Evolutionary conservation across 352 stramenopile species (phyloP).

Genomic region (Pythium insidiosum): DNA sequence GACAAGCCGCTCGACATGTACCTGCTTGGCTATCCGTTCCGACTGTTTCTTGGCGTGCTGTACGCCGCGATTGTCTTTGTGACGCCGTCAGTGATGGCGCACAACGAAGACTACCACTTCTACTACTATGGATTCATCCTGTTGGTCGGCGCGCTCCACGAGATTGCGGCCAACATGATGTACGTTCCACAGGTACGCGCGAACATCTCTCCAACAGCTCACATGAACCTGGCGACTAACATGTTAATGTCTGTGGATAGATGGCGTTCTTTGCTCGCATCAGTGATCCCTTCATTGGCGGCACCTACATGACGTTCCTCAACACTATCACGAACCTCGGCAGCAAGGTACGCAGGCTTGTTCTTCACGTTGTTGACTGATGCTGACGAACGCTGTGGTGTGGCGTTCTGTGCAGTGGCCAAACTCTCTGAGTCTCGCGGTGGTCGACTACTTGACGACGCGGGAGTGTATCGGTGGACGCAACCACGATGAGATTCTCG

Average conservation of each 20-base stretch:
- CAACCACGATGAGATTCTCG: constrained; percentile 64
- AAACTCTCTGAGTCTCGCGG: constrained; percentile 75
- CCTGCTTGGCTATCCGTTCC: constrained; percentile 77
- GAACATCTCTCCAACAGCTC: background rate
- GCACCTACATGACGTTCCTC: constrained; percentile 99
- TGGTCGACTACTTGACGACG: constrained; percentile 79
- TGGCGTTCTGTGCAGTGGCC: too few species aligned
- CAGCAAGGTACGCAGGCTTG: constrained; percentile 86
- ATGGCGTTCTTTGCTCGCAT: constrained; percentile 99
- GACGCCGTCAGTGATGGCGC: constrained; percentile 72
- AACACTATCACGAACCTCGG: constrained; percentile 99
- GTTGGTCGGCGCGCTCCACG: constrained; percentile 57
- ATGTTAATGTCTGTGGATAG: too few species aligned
- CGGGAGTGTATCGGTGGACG: constrained; percentile 65
- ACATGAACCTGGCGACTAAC: too few species aligned
- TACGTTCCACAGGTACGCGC: constrained; percentile 70
- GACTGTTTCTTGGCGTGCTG: constrained; percentile 73
- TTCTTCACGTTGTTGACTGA: too few species aligned
- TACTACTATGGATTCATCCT: constrained; percentile 80
- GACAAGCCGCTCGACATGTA: constrained; percentile 70
- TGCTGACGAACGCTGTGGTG: too few species aligned
- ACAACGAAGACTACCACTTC: constrained; percentile 57
- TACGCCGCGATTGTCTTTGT: constrained; percentile 79
- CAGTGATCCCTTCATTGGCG: constrained; percentile 96
- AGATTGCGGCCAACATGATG: constrained; percentile 89